Percentiles rank a stretch among this genome's conserved stretches.
phyloP scores from a whole-genome alignment of 2,329 filamentous ascomycete species.

The Elsinoe batatas region DNA sequence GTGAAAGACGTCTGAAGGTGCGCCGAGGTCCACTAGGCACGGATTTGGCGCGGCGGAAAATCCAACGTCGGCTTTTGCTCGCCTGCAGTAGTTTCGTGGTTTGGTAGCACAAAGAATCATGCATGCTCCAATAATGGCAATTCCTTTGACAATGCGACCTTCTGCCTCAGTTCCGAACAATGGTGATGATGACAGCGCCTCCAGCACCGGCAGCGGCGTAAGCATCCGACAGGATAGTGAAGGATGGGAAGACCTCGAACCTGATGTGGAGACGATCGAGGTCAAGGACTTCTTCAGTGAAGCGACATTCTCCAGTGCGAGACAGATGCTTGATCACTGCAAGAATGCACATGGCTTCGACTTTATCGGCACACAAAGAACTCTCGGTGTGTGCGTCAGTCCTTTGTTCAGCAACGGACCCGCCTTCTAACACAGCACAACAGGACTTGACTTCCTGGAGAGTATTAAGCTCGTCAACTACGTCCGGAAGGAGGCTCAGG shows the following conservation, averaged over 20 bases:
- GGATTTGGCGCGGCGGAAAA: not conserved
- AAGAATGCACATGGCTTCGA: slow-evolving; percentile 32
- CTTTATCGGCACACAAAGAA: slow-evolving; percentile 26
- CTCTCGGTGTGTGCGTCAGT: slow-evolving; percentile 27
- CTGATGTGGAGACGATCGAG: slow-evolving; percentile 29
- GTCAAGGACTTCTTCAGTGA: slow-evolving; percentile 34
- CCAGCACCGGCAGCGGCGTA: slow-evolving; percentile 17
- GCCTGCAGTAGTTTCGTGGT: not conserved
- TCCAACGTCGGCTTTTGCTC: not conserved
- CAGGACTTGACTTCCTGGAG: slow-evolving; percentile 37
- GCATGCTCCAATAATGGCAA: not conserved
- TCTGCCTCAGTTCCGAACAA: not conserved
- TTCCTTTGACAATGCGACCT: not conserved
- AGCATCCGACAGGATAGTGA: slow-evolving; percentile 27
- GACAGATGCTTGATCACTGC: slow-evolving; percentile 31
- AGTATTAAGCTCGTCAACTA: slow-evolving; percentile 41
- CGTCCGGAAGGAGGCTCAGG: slow-evolving; percentile 33
- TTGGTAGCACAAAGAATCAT: slow-evolving; percentile 1
- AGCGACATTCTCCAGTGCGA: slow-evolving; percentile 24
- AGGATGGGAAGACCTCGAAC: slow-evolving; percentile 38
- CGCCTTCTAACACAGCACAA: not conserved
- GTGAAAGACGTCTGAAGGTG: not conserved
- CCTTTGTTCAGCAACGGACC: not conserved
- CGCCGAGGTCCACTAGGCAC: not conserved
- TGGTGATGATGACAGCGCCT: slow-evolving; percentile 13